Percentiles rank a stretch among this genome's conserved stretches.
Evolutionary conservation across 1,284 basidiomycete species (phyloP).

Genomic region (Meira miltonrushii): DNA sequence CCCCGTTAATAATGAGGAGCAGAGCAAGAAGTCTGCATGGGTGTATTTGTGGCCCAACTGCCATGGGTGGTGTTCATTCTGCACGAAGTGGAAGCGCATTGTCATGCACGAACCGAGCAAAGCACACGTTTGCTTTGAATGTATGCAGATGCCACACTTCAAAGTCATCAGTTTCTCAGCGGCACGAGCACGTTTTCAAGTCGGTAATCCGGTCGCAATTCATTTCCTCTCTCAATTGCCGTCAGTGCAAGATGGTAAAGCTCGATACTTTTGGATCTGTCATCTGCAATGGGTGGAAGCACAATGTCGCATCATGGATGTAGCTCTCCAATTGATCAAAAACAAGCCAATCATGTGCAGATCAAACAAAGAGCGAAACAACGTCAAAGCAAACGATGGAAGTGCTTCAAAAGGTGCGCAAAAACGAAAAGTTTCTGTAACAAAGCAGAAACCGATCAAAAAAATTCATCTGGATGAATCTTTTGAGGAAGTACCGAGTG

Average conservation of each 20-base stretch:
- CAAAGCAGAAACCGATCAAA: too few species aligned
- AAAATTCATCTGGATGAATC: too few species aligned
- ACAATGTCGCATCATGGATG: background rate
- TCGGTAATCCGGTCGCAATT: background rate
- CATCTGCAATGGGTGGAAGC: constrained; percentile 3
- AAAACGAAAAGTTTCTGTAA: too few species aligned
- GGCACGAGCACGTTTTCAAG: background rate
- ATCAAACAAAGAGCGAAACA: too few species aligned
- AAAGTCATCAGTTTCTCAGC: background rate
- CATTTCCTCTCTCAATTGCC: background rate
- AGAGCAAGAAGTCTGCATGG: background rate
- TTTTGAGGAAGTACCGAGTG: too few species aligned
- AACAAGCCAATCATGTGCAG: too few species aligned
- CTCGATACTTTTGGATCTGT: background rate
- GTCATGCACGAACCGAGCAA: background rate
- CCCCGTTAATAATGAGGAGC: background rate
- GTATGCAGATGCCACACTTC: background rate
- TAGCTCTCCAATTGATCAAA: too few species aligned
- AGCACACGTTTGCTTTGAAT: background rate
- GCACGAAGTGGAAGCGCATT: background rate
- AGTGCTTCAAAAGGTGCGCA: too few species aligned
- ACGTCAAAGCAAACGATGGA: too few species aligned
- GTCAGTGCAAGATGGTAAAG: background rate
- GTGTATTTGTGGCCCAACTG: background rate
- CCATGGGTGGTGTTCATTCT: background rate